These are phyloP conservation scores for Leucoagaricus sp. DNA, from an alignment of 1,284 basidiomycete genomes.

Conservation along the genomic window DNA sequence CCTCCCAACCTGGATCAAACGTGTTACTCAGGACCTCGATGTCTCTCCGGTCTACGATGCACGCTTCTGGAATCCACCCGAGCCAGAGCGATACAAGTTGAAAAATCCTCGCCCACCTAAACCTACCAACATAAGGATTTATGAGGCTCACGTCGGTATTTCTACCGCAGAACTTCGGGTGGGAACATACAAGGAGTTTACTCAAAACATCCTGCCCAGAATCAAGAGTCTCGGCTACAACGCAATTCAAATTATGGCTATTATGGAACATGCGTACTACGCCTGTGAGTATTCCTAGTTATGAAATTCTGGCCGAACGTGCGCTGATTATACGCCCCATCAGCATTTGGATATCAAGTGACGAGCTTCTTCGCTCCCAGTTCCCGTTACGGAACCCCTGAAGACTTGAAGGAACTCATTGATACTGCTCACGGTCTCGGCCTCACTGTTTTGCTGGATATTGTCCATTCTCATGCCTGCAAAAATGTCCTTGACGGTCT, in stretches of 20 bases:
- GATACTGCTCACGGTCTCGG: slow-evolving; percentile 95
- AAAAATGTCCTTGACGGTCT: slow-evolving; percentile 97
- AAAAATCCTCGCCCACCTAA: slow-evolving; percentile 76
- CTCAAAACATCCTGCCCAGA: slow-evolving; percentile 79
- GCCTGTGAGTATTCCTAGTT: slow-evolving; percentile 65
- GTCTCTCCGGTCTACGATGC: slow-evolving; percentile 95
- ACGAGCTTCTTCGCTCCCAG: slow-evolving; percentile 98
- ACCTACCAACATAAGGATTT: slow-evolving; percentile 81
- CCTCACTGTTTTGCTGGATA: slow-evolving; percentile 90
- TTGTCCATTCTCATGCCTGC: slow-evolving; percentile 98
- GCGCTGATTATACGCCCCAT: slow-evolving; percentile 14
- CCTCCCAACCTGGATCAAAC: slow-evolving; percentile 90
- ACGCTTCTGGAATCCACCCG: slow-evolving; percentile 96
- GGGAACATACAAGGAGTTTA: slow-evolving; percentile 97
- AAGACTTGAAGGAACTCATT: slow-evolving; percentile 93
- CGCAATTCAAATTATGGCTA: slow-evolving; percentile 94
- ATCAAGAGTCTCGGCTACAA: slow-evolving; percentile 96
- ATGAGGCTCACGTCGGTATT: slow-evolving; percentile 98
- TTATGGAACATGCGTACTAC: slow-evolving; percentile 99
- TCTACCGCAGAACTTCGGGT: slow-evolving; percentile 87
- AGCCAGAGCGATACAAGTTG: slow-evolving; percentile 74
- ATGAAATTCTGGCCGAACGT: not conserved
- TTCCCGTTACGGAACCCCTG: slow-evolving; percentile 92
- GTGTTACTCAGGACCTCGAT: slow-evolving; percentile 91
- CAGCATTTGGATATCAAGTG: slow-evolving; percentile 97